Evolutionary conservation across 495 filamentous ascomycete species (phyloP), one percentile per base, ranked within the genome.

Genomic region (Evansstolkia leycettana): DNA sequence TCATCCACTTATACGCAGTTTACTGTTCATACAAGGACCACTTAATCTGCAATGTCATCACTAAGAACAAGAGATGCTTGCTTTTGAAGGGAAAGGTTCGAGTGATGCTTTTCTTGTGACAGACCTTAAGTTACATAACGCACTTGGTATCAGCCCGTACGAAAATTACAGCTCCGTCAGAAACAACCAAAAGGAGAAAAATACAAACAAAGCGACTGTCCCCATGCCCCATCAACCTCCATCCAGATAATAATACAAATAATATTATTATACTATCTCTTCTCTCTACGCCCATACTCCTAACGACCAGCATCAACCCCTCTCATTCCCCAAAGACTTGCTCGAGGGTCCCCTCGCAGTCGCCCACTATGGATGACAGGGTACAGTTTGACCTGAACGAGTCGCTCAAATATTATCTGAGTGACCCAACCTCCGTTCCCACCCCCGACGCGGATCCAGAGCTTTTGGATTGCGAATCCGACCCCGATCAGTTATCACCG

Each of bases 311-410:
- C 17, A 8, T 12, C 26, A 14, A 35, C 20, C 33, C 9, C 28
- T 14, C 19, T 30, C 32, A 27, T 30, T 18, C 18, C 17, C 34
- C 12, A 6, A 17, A 17, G 34, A 26, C 29, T 33, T 23, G 14
- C 33, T 34, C 35, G 43, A 53, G 46, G 50, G 24, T 17, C 11
- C 14, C 36, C 40, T 42, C 41, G 34, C 36, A 34, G 35, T 43
- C 35, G 41, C 45, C 51, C 54, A 65, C 45, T 47, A 94, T 94
- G 87, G 85, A 83, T 52, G 67, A 72, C 34, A 64, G 65, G 40
- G 66, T 83, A 46, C 73, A 77, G 40, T 99, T 96, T 60, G 84
- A 96, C 55, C 82, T 99, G 57, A 95, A 94, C 60, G 78, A 90
- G 51, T 81, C 86, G 42, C 78, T 96, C 58, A 95, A 93, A 67